phyloP scores from a whole-genome alignment of 441 rosid species.

The Erodium moschatum region DNA sequence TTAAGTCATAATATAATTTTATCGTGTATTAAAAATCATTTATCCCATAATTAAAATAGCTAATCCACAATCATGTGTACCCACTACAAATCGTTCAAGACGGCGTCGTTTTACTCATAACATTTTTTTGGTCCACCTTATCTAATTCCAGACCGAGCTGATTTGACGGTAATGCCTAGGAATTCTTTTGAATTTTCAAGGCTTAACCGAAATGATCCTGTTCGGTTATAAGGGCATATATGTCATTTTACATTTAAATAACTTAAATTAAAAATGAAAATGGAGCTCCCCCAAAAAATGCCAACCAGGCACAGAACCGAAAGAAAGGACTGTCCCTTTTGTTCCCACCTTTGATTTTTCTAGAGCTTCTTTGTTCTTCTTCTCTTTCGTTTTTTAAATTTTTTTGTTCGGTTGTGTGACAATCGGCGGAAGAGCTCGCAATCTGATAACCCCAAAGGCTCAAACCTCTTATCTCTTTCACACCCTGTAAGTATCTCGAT shows the following conservation, averaged over 20 bases:
- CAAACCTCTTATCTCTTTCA: background rate
- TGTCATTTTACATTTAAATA: background rate
- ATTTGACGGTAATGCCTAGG: background rate
- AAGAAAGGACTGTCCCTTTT: background rate
- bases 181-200: no score
- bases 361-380: background rate
- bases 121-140: background rate
- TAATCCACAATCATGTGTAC: background rate
- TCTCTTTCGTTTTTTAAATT: background rate
- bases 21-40: no score
- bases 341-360: no score
- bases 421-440: background rate
- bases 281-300: background rate
- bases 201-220: background rate
- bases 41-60: no score
- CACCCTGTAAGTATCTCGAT: background rate
- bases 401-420: background rate
- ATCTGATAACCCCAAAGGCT: background rate
- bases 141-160: background rate
- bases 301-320: background rate
- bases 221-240: background rate
- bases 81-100: background rate
- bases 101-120: background rate
- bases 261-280: background rate
- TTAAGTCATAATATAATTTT: no score